Base-by-base conservation (phyloP, 306 rosid genomes). In the Calophaca sinica region DNA sequence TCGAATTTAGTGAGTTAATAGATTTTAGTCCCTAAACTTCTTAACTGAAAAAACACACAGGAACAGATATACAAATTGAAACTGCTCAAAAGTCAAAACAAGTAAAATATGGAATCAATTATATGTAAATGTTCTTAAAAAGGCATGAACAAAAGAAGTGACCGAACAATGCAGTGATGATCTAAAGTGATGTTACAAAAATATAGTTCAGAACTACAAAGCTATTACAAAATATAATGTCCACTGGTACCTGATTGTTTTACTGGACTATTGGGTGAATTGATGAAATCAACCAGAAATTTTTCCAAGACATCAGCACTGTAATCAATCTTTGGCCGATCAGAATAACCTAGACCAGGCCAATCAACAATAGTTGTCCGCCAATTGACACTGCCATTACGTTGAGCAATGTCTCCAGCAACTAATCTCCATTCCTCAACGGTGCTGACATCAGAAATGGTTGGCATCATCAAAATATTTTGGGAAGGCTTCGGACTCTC, bases 341-440 rank as follows among this genome's bases (percentile, higher is more conserved):
- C 97, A 15, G 97, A 94, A 84, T 85, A 91, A 39, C 98, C 98
- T 44, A 94, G 76, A 77, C 98, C 98, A 42, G 98, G 98, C 98
- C 98, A 94, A 83, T 91, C 98, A 73, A 94, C 93, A 62, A 94
- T 89, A 38, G 96, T 91, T 28, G 96, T 90, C 20, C 93, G 83
- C 88, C 91, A 94, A 80, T 84, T 88, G 81, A 82, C 78, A 42
- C 82, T 45, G 49, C 90, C 91, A 55, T 55, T 84, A 66, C 86
- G 96, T 68, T 82, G 91, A 73, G 85, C 93, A 55, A 94, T 79
- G 62, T 86, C 87, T 74, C 86, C 83, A 9, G 97, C 98, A 44
- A 89, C 98, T 14, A 77, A 61, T 77, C 98, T 89, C 98, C 98
- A 94, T 77, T 94, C 98, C 87, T 94, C 97, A 62, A 94, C 98